Base-by-base conservation (phyloP, 371 early-diverging fungal species). In the Haplosporangium sp. region DNA sequence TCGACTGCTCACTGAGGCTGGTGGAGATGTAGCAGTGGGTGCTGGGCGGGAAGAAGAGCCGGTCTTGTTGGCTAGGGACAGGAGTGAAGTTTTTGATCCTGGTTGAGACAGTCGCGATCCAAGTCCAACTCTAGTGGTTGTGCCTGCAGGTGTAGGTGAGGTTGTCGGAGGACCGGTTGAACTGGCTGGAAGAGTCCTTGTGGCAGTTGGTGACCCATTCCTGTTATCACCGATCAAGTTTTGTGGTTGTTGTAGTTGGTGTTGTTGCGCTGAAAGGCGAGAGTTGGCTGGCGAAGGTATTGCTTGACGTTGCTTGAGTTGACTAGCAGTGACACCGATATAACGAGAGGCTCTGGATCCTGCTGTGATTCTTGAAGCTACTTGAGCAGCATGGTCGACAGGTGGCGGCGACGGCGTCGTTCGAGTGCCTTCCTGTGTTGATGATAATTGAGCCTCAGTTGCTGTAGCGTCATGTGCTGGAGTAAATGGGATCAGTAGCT, bases 281-380 rank as follows among this genome's bases (percentile, higher is more conserved):
- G 74, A 61, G 51, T 52, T 59, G 16, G 69, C 54, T 8, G 73
- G 59, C n/a, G 75, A 81, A 21, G 72, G 80, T 54, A 55, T 57
- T 53, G 52, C 54, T 46, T 81, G 79, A 16, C 81, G 83, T 59
- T 89, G 88, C 10, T 84, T 83, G 8, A 89, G 82, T 29, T 89
- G 90, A n/a, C 73, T 79, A 12, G 90, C 89, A 0, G 88, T 86
- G 73, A 90, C 82, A 20, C 88, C 85, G 20, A 90, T 81, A 58
- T 90, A 90, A 20, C 85, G 86, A 51, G 87, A 86, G 6, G 90
- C 89, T 29, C 87, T 80, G 16, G 87, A 87, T 12, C 90, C 87
- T 4, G 76, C 81, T 10, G 85, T 84, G 40, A 86, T 86, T 20
- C 84, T 71, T 8, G 85, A 56, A 29, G 81, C 83, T 29, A 77